Evolutionary conservation across 441 rosid species (phyloP).

Genomic region (Rhodomyrtus psidioides): DNA sequence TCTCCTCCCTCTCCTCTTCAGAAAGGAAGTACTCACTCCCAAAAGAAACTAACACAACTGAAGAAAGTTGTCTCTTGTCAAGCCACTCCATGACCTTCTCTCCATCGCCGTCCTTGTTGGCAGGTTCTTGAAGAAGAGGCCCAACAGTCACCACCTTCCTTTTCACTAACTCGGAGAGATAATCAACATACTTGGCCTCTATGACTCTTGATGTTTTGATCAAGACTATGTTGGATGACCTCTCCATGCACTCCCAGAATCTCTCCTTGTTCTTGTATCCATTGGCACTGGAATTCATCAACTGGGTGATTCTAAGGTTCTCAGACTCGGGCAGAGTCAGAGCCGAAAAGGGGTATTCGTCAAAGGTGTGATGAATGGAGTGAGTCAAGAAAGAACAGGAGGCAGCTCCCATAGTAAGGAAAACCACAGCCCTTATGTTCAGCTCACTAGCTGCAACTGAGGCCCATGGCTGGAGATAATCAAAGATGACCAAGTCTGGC

Average conservation of each 20-base stretch:
- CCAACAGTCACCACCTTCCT: conserved; percentile 22
- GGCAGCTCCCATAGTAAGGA: conserved; percentile 4
- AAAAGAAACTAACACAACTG: neutral
- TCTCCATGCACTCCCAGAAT: neutral
- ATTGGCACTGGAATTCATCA: neutral
- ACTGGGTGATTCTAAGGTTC: neutral
- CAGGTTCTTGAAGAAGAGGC: conserved; percentile 17
- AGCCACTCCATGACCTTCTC: conserved; percentile 4
- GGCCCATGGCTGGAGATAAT: conserved; percentile 29
- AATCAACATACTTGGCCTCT: conserved; percentile 20
- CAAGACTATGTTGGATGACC: conserved; percentile 12
- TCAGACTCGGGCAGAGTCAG: neutral
- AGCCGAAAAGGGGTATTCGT: conserved; percentile 8
- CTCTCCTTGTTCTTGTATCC: neutral
- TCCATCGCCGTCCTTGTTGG: neutral
- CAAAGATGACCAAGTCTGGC: conserved; percentile 15
- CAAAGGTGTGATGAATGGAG: neutral
- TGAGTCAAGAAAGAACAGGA: neutral
- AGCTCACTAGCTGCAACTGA: neutral
- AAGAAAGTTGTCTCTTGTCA: neutral
- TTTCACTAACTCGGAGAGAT: conserved; percentile 2
- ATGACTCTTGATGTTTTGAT: conserved; percentile 17
- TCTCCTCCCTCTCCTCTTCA: neutral
- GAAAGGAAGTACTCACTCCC: conserved; percentile 13
- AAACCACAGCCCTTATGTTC: conserved; percentile 4